phyloP scores from a whole-genome alignment of 164 flowering plant species.

The Echeveria elegans region DNA sequence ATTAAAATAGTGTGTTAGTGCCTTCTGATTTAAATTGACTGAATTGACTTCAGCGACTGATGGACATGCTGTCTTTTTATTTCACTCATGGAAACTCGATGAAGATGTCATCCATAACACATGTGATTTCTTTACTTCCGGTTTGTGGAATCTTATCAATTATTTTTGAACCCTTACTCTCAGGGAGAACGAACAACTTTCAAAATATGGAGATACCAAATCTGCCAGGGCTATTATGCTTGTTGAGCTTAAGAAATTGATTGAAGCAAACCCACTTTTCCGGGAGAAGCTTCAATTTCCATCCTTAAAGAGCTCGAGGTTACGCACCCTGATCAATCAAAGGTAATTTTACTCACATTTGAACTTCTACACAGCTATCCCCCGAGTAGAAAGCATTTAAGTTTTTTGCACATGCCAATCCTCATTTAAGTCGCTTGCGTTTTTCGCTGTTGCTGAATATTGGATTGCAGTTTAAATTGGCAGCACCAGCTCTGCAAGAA shows the following conservation, averaged over 20 bases:
- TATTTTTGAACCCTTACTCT: background rate
- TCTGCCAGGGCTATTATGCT: constrained; percentile 35
- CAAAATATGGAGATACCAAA: constrained; percentile 36
- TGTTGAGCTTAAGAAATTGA: constrained; percentile 29
- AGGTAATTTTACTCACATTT: constrained; percentile 17
- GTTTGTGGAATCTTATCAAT: background rate
- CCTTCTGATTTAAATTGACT: background rate
- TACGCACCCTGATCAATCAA: constrained; percentile 34
- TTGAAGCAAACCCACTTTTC: constrained; percentile 38
- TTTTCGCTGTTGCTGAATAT: background rate
- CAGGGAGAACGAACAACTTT: constrained; percentile 34
- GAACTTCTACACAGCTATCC: background rate
- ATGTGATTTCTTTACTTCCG: background rate
- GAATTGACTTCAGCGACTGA: background rate
- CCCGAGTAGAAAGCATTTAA: no score
- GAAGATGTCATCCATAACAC: background rate
- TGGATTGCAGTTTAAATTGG: constrained; percentile 39
- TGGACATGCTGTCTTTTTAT: background rate
- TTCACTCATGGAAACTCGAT: background rate
- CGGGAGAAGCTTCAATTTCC: constrained; percentile 45
- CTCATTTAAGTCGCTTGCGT: background rate
- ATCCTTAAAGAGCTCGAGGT: constrained; percentile 27
- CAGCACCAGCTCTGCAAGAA: constrained; percentile 46
- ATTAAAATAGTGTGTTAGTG: background rate
- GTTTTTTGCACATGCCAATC: no score